These are phyloP conservation scores for Kurtzmaniella quercitrusa DNA, from an alignment of 1,139 yeast species.

Conservation along the genomic window DNA sequence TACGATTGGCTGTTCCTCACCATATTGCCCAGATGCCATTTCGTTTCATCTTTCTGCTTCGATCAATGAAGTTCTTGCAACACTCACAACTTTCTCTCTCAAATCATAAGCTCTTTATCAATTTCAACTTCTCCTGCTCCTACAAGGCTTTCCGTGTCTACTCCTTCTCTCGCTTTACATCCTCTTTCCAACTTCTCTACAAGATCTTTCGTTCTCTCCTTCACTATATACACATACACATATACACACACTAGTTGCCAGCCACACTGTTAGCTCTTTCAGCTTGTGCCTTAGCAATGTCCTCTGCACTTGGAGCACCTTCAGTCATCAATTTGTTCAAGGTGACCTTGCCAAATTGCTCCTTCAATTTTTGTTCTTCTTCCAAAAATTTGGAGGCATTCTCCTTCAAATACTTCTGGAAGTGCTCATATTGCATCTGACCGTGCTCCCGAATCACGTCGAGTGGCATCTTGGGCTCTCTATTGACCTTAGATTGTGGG, in stretches of 20 bases:
- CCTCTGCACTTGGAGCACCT: conserved; percentile 84
- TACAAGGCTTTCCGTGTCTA: too few species aligned
- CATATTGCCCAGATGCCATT: too few species aligned
- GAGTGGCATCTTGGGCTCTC: conserved; percentile 80
- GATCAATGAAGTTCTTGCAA: too few species aligned
- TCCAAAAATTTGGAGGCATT: conserved; percentile 84
- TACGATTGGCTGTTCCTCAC: too few species aligned
- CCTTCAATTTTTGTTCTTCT: conserved; percentile 76
- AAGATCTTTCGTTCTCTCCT: neutral
- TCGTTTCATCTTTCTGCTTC: too few species aligned
- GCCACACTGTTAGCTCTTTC: conserved; percentile 19
- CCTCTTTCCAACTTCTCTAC: neutral
- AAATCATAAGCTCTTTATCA: too few species aligned
- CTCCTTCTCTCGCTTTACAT: neutral
- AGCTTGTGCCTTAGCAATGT: conserved; percentile 65
- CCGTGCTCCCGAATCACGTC: conserved; percentile 92
- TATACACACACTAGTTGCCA: neutral
- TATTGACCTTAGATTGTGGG: conserved; percentile 44
- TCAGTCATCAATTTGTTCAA: conserved; percentile 80
- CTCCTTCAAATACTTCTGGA: conserved; percentile 79
- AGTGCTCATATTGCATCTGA: conserved; percentile 80
- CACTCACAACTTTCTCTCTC: too few species aligned
- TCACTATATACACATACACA: conserved; percentile 2
- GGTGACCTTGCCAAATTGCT: conserved; percentile 74
- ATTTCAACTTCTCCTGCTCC: too few species aligned